Base-by-base conservation (phyloP, 192 early-diverging fungal genomes). In the Lunasporangiospora selenospora region DNA sequence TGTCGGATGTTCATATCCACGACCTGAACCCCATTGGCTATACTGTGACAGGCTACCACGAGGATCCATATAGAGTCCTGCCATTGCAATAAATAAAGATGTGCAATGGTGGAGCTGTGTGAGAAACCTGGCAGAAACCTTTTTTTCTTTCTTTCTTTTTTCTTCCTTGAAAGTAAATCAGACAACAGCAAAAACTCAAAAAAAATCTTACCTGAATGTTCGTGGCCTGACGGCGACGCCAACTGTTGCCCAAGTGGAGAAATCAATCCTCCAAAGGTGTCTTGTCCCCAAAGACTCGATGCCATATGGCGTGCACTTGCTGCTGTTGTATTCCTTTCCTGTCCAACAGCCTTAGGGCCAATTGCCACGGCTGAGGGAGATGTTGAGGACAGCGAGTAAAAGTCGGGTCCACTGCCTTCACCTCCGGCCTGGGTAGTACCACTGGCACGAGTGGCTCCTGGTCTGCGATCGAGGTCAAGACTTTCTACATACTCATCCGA, bases 231-330 rank as follows among this genome's bases (percentile, higher is more conserved):
- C 45, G 45, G 24, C 45, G 59, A 53, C 0, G 60, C 51, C 54
- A 58, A 58, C 2, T 42, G 37, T 11, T 73, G 45, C 5, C 36
- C 48, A 13, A 58, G 18, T 10, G n/a, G 19, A 24, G 53, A 53
- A 3, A 63, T 58, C 7, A 55, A 47, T 30, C 60, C 58, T 4
- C 37, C 36, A 32, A 62, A 62, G 0, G 59, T 41, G 8, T 61
- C 69, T 44, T 57, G 50, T n/a, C 49, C 54, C 69, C 69, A 73
- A 10, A 73, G 50, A 52, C 69, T 63, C 26, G 69, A 27, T 18
- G 54, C 48, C 1, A 53, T 53, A 24, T 62, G 26, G 1, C 21
- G 53, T 2, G 24, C 43, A 41, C 31, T 21, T 0, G 27, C 62
- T 23, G 30, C 1, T 3, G 58, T 2, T 4, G 41, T 40, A 23